A percentile compares a stretch with the other conserved stretches of the same genome.
Evolutionary conservation across 2,329 filamentous ascomycete species (phyloP).

Genomic region (Nannizziopsis barbatae): DNA sequence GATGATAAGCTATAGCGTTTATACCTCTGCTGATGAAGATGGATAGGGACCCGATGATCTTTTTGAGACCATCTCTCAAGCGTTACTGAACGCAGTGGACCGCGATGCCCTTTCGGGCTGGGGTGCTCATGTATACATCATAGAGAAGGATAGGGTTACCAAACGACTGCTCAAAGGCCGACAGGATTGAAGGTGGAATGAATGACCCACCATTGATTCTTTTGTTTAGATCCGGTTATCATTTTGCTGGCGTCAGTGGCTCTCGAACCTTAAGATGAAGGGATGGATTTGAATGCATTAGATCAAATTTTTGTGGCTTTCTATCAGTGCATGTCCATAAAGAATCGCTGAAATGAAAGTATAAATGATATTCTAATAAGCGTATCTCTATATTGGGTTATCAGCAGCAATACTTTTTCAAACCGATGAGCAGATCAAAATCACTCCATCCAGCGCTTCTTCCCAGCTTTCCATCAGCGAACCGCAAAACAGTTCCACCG

Average conservation of each 20-base stretch:
- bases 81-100: constrained; percentile 89
- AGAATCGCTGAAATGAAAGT: not conserved
- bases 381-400: no score
- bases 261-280: constrained; percentile 7
- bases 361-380: no score
- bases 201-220: not conserved
- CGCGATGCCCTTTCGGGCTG: constrained; percentile 93
- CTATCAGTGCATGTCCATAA: not conserved
- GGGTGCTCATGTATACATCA: constrained; percentile 98
- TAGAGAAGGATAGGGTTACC: constrained; percentile 99
- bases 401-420: not conserved
- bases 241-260: constrained; percentile 6
- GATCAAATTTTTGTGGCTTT: not conserved
- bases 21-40: not conserved
- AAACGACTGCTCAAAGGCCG: constrained; percentile 96
- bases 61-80: constrained; percentile 96
- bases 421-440: constrained; percentile 1
- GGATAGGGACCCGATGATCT: constrained; percentile 74
- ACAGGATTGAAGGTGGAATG: constrained; percentile 59
- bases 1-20: not conserved
- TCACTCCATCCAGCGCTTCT: constrained; percentile 33
- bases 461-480: constrained; percentile 40
- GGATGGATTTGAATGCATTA: not conserved
- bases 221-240: constrained; percentile 6
- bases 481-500: constrained; percentile 35